Evolutionary conservation across 2,329 filamentous ascomycete species (phyloP).

Genomic region (Xylariales sp.): DNA sequence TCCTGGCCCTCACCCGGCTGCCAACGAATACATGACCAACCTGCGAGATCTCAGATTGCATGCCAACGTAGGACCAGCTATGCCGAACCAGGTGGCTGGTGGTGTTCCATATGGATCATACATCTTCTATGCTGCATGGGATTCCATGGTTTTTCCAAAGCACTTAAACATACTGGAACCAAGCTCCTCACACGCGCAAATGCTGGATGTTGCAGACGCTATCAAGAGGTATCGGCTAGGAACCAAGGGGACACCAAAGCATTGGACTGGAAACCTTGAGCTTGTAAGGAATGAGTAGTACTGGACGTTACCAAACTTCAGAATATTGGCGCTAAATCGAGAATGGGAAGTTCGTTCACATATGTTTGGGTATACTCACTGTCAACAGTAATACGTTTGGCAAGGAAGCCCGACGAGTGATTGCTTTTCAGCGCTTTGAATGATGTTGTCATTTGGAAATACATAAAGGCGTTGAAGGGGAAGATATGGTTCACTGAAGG

Average conservation of each 20-base stretch:
- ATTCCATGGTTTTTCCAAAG: constrained; percentile 38
- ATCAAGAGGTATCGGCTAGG: constrained; percentile 25
- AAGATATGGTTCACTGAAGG: no score
- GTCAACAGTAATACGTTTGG: no score
- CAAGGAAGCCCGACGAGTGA: no score
- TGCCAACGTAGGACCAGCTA: constrained; percentile 38
- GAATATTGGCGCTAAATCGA: constrained; percentile 17
- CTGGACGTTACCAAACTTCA: constrained; percentile 17
- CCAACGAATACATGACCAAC: constrained; percentile 45
- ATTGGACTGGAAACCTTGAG: constrained; percentile 27
- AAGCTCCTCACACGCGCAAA: constrained; percentile 9
- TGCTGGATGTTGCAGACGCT: constrained; percentile 23
- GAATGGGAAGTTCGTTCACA: no score
- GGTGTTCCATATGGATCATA: constrained; percentile 42
- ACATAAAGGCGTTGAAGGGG: no score
- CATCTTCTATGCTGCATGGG: constrained; percentile 50
- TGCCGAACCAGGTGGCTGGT: constrained; percentile 43
- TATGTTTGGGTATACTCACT: no score
- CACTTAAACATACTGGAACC: constrained; percentile 12
- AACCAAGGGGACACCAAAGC: constrained; percentile 20
- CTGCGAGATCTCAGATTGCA: constrained; percentile 32
- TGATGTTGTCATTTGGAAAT: no score
- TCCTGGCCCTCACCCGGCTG: constrained; percentile 27
- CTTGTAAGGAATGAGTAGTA: constrained; percentile 16
- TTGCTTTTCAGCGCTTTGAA: no score